Conservation (phyloP, 2,329 filamentous ascomycete genomes). For the Colletotrichum gloeosporioides region DNA sequence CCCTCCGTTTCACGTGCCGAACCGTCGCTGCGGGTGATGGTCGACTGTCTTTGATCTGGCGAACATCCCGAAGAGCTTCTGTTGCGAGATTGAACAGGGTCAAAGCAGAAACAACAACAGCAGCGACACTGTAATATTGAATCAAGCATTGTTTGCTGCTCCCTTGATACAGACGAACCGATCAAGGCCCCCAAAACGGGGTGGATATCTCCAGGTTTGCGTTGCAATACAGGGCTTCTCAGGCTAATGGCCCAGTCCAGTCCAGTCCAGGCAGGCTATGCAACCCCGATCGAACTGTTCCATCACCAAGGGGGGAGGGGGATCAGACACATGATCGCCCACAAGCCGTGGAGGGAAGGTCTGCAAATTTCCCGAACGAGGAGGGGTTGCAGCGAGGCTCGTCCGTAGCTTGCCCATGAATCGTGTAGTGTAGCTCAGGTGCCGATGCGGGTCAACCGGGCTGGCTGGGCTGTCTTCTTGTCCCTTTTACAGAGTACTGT, state of each 20-base stretch:
- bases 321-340: slow-evolving; percentile 15
- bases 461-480: background rate
- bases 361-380: slow-evolving; percentile 18
- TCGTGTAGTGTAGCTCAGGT: background rate
- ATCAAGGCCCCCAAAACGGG: background rate
- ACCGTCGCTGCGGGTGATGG: background rate
- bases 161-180: background rate
- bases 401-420: background rate
- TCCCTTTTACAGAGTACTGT: too few relatives aligned
- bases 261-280: background rate
- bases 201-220: background rate
- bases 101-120: background rate
- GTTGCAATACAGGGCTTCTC: background rate
- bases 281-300: slow-evolving; percentile 4
- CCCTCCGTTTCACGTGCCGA: slow-evolving; percentile 13
- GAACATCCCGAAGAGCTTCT: background rate
- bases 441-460: slow-evolving; percentile 5
- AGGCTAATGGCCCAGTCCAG: background rate
- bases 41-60: background rate
- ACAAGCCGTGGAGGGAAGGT: slow-evolving; percentile 6
- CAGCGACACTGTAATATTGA: background rate
- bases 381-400: background rate
- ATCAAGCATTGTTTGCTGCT: background rate
- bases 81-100: background rate
- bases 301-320: background rate